phyloP scores from a whole-genome alignment of 202 grass and related monocot species.

The Carex arenaria region DNA sequence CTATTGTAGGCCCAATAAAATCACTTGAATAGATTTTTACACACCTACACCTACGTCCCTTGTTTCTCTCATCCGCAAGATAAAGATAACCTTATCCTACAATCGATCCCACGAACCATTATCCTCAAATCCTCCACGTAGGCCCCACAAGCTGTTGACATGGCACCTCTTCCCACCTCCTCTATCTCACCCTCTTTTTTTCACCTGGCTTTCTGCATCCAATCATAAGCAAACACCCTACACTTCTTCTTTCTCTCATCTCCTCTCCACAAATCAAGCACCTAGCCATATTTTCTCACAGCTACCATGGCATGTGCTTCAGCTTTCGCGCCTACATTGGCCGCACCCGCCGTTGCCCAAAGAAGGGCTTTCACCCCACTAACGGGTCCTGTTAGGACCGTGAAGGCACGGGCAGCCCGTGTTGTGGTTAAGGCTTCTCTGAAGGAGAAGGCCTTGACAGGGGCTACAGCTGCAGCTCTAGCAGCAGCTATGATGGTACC shows the following conservation, averaged over 20 bases:
- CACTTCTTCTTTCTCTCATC: background rate
- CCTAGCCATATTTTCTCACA: background rate
- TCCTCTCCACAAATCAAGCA: slow-evolving; percentile 5
- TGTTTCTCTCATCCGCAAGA: slow-evolving; percentile 21
- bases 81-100: slow-evolving; percentile 28
- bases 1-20: background rate
- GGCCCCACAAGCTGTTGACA: slow-evolving; percentile 6
- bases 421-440: slow-evolving; percentile 38
- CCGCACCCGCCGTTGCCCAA: slow-evolving; percentile 21
- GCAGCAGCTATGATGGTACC: slow-evolving; percentile 54
- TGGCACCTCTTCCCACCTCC: slow-evolving; percentile 10
- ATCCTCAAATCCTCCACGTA: slow-evolving; percentile 22
- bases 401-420: slow-evolving; percentile 14
- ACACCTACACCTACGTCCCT: background rate
- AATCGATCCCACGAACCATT: slow-evolving; percentile 17
- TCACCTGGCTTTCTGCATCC: slow-evolving; percentile 2
- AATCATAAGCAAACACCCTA: slow-evolving; percentile 17
- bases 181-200: slow-evolving; percentile 4
- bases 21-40: slow-evolving; percentile 4
- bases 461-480: slow-evolving; percentile 44
- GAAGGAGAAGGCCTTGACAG: slow-evolving; percentile 64
- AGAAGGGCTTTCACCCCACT: slow-evolving; percentile 40
- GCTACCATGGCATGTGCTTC: slow-evolving; percentile 24
- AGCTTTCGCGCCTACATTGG: slow-evolving; percentile 30
- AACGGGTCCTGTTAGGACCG: slow-evolving; percentile 12